Percentiles rank a stretch among this genome's conserved stretches.
These are phyloP conservation scores for Solanum boliviense DNA, from an alignment of 257 asterid species.

Conservation along the genomic window DNA sequence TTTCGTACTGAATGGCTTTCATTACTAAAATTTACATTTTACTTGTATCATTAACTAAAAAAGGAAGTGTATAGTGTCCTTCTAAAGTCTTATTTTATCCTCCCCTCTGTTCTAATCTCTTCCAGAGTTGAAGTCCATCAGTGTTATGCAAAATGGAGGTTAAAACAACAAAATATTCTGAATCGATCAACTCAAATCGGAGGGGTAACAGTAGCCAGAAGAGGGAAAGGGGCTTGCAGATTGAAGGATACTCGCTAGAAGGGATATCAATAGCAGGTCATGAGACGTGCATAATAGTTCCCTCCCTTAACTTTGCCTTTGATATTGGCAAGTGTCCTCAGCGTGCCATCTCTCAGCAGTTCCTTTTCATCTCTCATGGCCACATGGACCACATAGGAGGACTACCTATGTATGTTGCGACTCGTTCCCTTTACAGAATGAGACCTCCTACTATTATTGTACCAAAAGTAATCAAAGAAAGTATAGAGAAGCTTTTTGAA, in stretches of 20 bases:
- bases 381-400: constrained; percentile 99
- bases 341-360: constrained; percentile 90
- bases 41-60: background rate
- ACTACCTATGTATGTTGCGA: constrained; percentile 92
- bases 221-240: constrained; percentile 42
- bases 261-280: constrained; percentile 96
- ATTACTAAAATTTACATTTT: background rate
- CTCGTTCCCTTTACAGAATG: constrained; percentile 82
- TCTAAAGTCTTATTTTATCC: background rate
- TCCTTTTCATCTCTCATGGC: constrained; percentile 95
- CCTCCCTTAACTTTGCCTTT: constrained; percentile 70
- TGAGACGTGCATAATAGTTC: constrained; percentile 82
- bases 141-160: background rate
- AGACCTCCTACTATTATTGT: constrained; percentile 77
- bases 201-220: constrained; percentile 22
- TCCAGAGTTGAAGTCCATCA: background rate
- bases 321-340: constrained; percentile 98
- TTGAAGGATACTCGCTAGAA: constrained; percentile 59
- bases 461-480: constrained; percentile 63
- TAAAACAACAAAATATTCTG: background rate
- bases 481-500: constrained; percentile 78
- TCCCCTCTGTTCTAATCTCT: background rate
- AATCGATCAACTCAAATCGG: background rate
- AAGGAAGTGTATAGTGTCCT: background rate
- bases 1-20: background rate